Conservation (phyloP, 78 protist species). For the Dictyostelium brefeldianum region DNA sequence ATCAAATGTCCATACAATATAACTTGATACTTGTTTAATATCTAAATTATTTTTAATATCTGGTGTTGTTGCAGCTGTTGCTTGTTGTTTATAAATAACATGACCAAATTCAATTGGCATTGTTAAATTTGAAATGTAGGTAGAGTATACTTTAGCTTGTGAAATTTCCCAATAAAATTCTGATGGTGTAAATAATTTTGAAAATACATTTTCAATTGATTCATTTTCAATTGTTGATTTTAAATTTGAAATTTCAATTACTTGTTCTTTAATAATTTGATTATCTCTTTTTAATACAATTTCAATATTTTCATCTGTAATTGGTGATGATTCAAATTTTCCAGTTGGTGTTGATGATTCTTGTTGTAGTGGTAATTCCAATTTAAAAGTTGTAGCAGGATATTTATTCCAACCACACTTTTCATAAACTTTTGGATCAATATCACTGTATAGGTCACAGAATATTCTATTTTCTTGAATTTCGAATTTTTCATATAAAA, state of each 20-base stretch:
- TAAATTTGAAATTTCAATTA: not conserved
- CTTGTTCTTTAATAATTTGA: not conserved
- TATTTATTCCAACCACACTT: conserved; percentile 68
- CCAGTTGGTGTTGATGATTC: not conserved
- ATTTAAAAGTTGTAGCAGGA: not conserved
- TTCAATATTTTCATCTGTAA: not conserved
- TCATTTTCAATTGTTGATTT: not conserved
- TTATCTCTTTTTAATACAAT: not conserved
- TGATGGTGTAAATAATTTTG: not conserved
- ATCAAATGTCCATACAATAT: conserved; percentile 55
- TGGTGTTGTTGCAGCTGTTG: not conserved
- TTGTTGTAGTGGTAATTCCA: not conserved
- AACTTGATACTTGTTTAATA: not conserved
- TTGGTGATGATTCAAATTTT: not conserved
- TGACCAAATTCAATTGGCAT: conserved; percentile 23
- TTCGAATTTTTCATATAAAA: not conserved
- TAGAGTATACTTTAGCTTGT: conserved; percentile 2
- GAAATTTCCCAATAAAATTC: conserved; percentile 28
- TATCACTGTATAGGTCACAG: conserved; percentile 51
- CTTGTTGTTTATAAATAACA: not conserved
- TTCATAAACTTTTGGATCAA: conserved; percentile 56
- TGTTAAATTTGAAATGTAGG: not conserved
- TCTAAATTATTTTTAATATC: not conserved
- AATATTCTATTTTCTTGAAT: conserved; percentile 23
- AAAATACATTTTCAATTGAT: conserved; percentile 10